phyloP scores from a whole-genome alignment of 75 land plant species.

The Sequoia sempervirens region DNA sequence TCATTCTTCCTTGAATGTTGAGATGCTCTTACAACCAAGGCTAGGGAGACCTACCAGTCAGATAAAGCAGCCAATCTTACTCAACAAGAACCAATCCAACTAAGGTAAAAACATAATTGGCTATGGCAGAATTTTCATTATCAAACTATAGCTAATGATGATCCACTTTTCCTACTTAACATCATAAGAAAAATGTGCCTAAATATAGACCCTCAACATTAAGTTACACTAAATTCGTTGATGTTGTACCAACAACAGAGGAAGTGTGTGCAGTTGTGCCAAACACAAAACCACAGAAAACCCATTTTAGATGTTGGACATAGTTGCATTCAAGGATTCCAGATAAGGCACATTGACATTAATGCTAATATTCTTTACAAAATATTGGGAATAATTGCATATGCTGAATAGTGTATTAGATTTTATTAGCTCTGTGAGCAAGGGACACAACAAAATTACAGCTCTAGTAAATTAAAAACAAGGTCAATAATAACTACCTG shows the following conservation, averaged over 20 bases:
- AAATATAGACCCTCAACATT: background rate
- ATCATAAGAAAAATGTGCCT: background rate
- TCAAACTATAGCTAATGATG: background rate
- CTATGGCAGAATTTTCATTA: background rate
- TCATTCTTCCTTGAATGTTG: background rate
- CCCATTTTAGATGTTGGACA: background rate
- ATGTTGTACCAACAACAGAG: background rate
- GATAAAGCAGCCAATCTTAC: constrained; percentile 1
- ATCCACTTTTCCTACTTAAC: background rate
- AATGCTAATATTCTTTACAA: background rate
- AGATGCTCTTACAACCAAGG: constrained; percentile 4
- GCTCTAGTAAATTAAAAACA: background rate
- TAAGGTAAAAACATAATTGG: background rate
- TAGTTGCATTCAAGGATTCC: background rate
- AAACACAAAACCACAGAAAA: background rate
- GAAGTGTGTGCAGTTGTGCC: background rate
- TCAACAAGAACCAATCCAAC: background rate
- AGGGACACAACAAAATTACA: background rate
- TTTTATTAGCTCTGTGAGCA: background rate
- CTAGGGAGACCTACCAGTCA: background rate
- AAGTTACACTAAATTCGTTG: background rate
- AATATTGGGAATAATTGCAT: background rate
- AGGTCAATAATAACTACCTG: constrained; percentile 36
- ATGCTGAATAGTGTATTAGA: background rate
- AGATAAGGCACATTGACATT: background rate